A percentile compares a stretch with the other conserved stretches of the same genome.
These are phyloP conservation scores for Penicillium sp. DNA, from an alignment of 2,329 filamentous ascomycete genomes.

Conservation along the genomic window DNA sequence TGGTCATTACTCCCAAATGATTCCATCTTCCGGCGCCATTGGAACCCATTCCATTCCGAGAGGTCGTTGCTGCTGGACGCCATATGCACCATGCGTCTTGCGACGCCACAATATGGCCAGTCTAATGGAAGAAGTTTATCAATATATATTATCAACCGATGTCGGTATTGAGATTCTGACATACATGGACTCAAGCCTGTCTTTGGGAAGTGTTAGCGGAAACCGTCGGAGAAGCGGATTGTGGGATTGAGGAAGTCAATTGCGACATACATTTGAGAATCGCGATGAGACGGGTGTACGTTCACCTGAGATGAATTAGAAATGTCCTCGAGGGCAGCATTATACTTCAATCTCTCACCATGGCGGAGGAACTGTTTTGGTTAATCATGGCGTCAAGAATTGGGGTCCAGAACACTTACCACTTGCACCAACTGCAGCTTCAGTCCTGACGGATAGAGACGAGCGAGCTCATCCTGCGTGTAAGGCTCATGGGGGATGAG, in stretches of 20 bases:
- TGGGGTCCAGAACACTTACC: slow-evolving; percentile 42
- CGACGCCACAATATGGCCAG: slow-evolving; percentile 90
- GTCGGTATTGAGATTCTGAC: background rate
- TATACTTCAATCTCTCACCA: slow-evolving; percentile 51
- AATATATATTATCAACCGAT: slow-evolving; percentile 9
- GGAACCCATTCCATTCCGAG: slow-evolving; percentile 57
- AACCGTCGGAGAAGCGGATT: slow-evolving; percentile 1
- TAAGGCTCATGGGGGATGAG: slow-evolving; percentile 74
- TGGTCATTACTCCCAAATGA: slow-evolving; percentile 71
- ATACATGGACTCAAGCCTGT: slow-evolving; percentile 52
- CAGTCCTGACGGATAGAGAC: slow-evolving; percentile 76
- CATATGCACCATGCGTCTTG: slow-evolving; percentile 66
- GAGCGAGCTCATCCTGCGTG: slow-evolving; percentile 72
- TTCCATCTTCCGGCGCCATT: slow-evolving; percentile 73
- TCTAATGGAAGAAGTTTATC: slow-evolving; percentile 40
- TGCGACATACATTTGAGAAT: slow-evolving; percentile 67
- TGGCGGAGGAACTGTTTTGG: slow-evolving; percentile 63
- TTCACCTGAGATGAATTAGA: slow-evolving; percentile 50
- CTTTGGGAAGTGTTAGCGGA: slow-evolving; percentile 31
- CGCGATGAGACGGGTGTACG: slow-evolving; percentile 84
- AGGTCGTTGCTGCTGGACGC: slow-evolving; percentile 56
- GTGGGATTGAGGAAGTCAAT: background rate
- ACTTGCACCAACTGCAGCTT: slow-evolving; percentile 89
- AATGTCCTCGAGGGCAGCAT: background rate
- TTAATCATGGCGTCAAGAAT: slow-evolving; percentile 12